These are phyloP conservation scores for Linaria vulgaris DNA, from an alignment of 257 asterid genomes.

Conservation along the genomic window DNA sequence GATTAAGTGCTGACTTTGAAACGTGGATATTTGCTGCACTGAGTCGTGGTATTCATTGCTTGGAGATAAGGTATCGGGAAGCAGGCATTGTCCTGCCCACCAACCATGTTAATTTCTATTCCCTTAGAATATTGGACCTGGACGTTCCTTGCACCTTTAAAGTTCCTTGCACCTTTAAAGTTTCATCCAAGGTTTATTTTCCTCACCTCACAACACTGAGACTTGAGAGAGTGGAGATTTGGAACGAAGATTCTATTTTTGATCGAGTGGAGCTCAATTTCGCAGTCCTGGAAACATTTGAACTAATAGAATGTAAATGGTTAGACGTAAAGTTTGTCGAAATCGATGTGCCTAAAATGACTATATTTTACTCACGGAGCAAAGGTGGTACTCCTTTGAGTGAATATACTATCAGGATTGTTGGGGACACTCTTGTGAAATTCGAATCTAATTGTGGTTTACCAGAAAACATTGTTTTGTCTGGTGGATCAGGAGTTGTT, in stretches of 20 bases:
- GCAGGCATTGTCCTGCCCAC: not conserved
- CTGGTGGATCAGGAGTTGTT: not conserved
- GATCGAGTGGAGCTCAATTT: not conserved
- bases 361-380: no score
- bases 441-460: not conserved
- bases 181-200: not conserved
- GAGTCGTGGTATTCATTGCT: not conserved
- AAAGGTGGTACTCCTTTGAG: no score
- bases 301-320: no score
- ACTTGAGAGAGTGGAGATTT: not conserved
- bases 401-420: not conserved
- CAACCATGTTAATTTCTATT: not conserved
- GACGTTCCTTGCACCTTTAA: no score
- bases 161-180: not conserved
- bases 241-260: not conserved
- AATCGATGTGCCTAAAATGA: no score
- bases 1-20: not conserved
- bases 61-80: not conserved
- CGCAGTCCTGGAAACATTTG: no score
- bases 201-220: not conserved
- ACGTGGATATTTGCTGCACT: not conserved
- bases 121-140: not conserved
- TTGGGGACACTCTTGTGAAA: not conserved
- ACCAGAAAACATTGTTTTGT: no score
- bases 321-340: no score